Evolutionary conservation across 805 yeast genomes (phyloP), one percentile per base, ranked within the genome.

Genomic region (Yarrowia sp.): DNA sequence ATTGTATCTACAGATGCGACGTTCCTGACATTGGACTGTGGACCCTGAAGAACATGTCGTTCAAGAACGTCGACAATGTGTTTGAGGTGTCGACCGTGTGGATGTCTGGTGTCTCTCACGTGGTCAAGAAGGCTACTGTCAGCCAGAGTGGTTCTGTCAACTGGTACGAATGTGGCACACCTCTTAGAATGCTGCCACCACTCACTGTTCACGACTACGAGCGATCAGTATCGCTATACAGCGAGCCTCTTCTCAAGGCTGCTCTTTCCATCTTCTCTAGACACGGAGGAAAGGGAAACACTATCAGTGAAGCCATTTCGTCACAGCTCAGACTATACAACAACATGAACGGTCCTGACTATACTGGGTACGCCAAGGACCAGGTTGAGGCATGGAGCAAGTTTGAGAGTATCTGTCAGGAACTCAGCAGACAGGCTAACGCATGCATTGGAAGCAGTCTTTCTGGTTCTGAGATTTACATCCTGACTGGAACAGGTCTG

Each of bases 201-300:
- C 40, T 58, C 30, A 58, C 64, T 3, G 64, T 58, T 6, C 64
- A 58, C 24, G 64, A 58, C 15, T 58, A 58, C 50, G 64, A 58
- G 40, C 50, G 64, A 3, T n/a, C 64, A 8, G 40, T 42, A 2
- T 58, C 64, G 3, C 50, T 58, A 8, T 58, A 58, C 50, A 42
- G 64, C 33, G 64, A 10, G 19, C 39, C 49, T 12, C 64, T 58
- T 9, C 64, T 58, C 50, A 58, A 33, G 50, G 50, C 64, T 13
- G 64, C 64, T 12, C 50, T 58, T 9, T 42, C 64, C 34, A 58
- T 58, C 64, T 58, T 42, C 39, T 42, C 64, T 8, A 15, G 30
- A 19, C 40, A 42, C 12, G 40, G 40, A 10, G 46, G 44, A 17
- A 40, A 17, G 1, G 64, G 19, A 17, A 50, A 17, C 33, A 42